Evolutionary conservation across 495 filamentous ascomycete species (phyloP).

Genomic region (Penicillium riverlandense): DNA sequence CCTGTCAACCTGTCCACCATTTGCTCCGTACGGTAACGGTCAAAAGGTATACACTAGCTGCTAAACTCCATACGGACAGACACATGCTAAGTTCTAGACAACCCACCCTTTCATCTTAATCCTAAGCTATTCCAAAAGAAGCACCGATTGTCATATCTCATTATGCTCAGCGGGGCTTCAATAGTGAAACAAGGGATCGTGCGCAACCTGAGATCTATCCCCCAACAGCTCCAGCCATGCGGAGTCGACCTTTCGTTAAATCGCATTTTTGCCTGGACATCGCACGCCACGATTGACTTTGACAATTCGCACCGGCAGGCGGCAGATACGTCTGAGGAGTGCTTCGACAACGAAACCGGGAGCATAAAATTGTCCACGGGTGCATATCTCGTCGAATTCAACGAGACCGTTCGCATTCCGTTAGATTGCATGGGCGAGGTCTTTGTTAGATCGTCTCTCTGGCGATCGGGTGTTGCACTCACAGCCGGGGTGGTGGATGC

Average conservation of each 20-base stretch:
- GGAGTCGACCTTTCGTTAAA: conserved; percentile 35
- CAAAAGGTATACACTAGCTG: no score
- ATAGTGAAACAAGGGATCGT: conserved; percentile 22
- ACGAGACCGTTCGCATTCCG: conserved; percentile 36
- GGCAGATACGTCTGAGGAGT: conserved; percentile 16
- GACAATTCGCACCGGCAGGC: conserved; percentile 28
- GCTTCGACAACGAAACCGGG: conserved; percentile 9
- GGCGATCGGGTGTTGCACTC: conserved; percentile 29
- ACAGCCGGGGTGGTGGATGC: conserved; percentile 37
- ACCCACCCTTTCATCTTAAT: no score
- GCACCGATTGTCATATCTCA: neutral
- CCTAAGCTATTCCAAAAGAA: no score
- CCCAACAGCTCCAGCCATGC: conserved; percentile 35
- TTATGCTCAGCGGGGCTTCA: conserved; percentile 18
- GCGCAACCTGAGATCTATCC: conserved; percentile 17
- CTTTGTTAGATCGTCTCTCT: conserved; percentile 33
- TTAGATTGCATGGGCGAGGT: conserved; percentile 31
- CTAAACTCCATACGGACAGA: no score
- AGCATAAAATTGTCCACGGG: conserved; percentile 20
- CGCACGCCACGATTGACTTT: conserved; percentile 35
- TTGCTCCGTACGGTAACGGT: no score
- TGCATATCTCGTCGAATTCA: conserved; percentile 40
- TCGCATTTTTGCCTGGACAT: conserved; percentile 28
- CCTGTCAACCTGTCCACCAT: no score
- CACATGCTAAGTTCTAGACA: no score